Evolutionary conservation across 768 basidiomycete species (phyloP).

Genomic region (Mycena crocata): DNA sequence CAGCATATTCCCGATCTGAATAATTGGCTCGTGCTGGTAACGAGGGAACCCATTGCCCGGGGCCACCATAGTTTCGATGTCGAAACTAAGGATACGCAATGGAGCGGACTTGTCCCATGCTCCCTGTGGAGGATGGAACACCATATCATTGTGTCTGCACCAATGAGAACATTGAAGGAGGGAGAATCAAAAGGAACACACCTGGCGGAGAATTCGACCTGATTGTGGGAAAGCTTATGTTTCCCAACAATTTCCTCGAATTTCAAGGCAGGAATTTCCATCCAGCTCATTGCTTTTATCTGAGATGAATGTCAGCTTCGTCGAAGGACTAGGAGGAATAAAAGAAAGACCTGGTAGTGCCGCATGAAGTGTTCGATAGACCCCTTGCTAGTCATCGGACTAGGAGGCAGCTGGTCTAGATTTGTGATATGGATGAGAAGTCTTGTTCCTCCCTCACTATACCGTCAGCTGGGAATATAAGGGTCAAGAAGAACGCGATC

Average conservation of each 20-base stretch:
- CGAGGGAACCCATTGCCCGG: neutral
- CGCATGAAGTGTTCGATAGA: neutral
- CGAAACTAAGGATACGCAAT: constrained; percentile 33
- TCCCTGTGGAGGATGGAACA: constrained; percentile 3
- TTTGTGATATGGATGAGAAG: constrained; percentile 7
- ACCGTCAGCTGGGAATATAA: too few species aligned
- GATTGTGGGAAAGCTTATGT: constrained; percentile 15
- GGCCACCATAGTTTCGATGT: constrained; percentile 19
- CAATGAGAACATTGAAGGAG: neutral
- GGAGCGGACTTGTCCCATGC: constrained; percentile 22
- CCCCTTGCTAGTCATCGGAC: neutral
- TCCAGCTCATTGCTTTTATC: constrained; percentile 28
- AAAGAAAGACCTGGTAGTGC: constrained; percentile 8
- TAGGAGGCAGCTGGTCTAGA: neutral
- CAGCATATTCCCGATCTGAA: constrained; percentile 16
- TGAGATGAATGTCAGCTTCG: neutral
- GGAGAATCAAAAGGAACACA: neutral
- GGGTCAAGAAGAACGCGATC: neutral
- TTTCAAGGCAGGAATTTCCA: neutral
- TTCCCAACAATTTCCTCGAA: neutral
- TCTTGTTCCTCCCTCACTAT: neutral
- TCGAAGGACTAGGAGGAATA: too few species aligned
- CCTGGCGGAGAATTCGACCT: constrained; percentile 8
- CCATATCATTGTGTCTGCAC: constrained; percentile 22
- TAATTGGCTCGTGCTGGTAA: neutral